Percentiles rank a stretch among this genome's conserved stretches.
phyloP scores from a whole-genome alignment of 495 filamentous ascomycete genomes.

The Oleoguttula mirabilis region DNA sequence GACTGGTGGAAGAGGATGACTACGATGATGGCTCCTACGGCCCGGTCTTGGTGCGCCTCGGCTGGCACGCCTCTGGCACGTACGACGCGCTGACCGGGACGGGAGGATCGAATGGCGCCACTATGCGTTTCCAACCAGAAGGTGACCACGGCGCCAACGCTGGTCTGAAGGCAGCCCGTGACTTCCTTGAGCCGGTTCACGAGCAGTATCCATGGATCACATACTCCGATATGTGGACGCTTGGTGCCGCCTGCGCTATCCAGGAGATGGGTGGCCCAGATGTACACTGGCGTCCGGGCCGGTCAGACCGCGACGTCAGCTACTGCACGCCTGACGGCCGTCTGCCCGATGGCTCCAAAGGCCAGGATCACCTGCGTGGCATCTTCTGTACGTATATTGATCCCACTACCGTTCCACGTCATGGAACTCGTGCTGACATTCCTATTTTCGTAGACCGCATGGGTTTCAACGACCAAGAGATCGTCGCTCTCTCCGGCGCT shows the following conservation, averaged over 20 bases:
- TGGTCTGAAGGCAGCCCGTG: slow-evolving; percentile 73
- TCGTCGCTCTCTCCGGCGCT: slow-evolving; percentile 79
- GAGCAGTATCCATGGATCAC: slow-evolving; percentile 87
- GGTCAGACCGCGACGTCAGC: slow-evolving; percentile 61
- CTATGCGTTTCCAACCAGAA: slow-evolving; percentile 94
- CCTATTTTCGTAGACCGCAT: too few relatives aligned
- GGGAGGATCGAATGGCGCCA: slow-evolving; percentile 91
- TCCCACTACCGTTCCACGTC: not conserved
- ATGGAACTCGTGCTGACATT: not conserved
- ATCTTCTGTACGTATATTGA: slow-evolving; percentile 58
- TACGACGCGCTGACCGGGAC: slow-evolving; percentile 84
- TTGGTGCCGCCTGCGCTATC: slow-evolving; percentile 71
- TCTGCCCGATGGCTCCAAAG: slow-evolving; percentile 79
- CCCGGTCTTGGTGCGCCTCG: slow-evolving; percentile 43
- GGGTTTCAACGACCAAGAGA: slow-evolving; percentile 96
- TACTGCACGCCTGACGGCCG: slow-evolving; percentile 92
- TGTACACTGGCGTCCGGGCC: slow-evolving; percentile 85
- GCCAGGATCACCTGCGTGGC: slow-evolving; percentile 68
- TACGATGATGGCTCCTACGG: slow-evolving; percentile 97
- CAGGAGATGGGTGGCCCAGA: slow-evolving; percentile 89
- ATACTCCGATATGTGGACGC: slow-evolving; percentile 94
- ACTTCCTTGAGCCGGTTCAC: slow-evolving; percentile 88
- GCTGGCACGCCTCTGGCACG: slow-evolving; percentile 30
- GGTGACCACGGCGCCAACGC: slow-evolving; percentile 88
- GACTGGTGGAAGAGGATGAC: slow-evolving; percentile 76